Evolutionary conservation across 257 asterid genomes (phyloP), one percentile per base, ranked within the genome.

Genomic region (Penstemon davidsonii): DNA sequence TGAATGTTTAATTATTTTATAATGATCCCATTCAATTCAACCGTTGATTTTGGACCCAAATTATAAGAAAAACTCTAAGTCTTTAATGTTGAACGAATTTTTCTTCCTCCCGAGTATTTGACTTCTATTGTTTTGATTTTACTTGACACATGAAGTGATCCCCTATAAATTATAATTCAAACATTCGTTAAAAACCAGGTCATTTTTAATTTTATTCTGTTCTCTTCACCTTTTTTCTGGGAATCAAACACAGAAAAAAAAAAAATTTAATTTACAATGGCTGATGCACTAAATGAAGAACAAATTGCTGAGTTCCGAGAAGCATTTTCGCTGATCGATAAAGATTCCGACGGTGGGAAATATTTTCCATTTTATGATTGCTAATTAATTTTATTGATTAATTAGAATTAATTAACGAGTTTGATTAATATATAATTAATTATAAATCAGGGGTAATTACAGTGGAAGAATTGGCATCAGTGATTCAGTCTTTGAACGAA

Each of bases 241-340:
- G 59, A 49, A 6, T 55, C 47, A 47, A 18, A 9, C 3, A 64
- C 7, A 10, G 39, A 42, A 59, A 64, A 8, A 4, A 9, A 62
- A 47, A 43, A 57, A 55, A 69, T 1, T 25, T 25, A 25, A 1
- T 25, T 25, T 25, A 25, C 33, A 25, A 86, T 86, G 92, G 83
- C 78, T 8, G 87, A 75, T 78, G 75, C 84, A 66, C 64, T 86
- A 67, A 57, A 82, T 2, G 81, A 76, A 43, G 84, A 78, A 1
- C 92, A 84, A 74, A 78, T 84, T 82, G 65, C 82, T 19, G 89
- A 84, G 73, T 80, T 84, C 65, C 68, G 81, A 8, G 89, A 86
- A 68, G 89, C 89, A 9, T 86, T 86, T 54, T 64, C 68, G 58
- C 74, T 86, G 38, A 86, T 86, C 4, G 92, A 86, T 59, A 86